These are phyloP conservation scores for Yamadazyma epiphylla DNA, from an alignment of 1,139 yeast species.

Conservation along the genomic window DNA sequence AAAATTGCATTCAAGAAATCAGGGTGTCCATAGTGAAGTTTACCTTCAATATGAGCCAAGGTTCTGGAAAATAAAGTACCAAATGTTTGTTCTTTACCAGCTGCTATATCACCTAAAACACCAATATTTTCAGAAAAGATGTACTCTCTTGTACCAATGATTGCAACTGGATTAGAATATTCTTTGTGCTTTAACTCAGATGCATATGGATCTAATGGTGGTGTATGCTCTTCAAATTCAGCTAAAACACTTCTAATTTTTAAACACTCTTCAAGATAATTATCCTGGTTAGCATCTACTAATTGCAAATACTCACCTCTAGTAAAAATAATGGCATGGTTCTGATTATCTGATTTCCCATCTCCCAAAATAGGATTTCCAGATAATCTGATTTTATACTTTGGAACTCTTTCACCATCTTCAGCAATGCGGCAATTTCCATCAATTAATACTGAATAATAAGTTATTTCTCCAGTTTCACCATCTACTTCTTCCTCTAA, in stretches of 20 bases:
- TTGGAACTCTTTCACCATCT: constrained; percentile 34
- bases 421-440: constrained; percentile 41
- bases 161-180: constrained; percentile 45
- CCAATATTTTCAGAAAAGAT: constrained; percentile 55
- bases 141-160: constrained; percentile 52
- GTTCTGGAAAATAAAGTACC: constrained; percentile 56
- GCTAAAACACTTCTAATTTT: constrained; percentile 49
- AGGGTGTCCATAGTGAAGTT: constrained; percentile 55
- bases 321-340: constrained; percentile 45
- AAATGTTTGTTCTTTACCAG: constrained; percentile 57
- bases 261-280: constrained; percentile 52
- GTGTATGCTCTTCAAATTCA: constrained; percentile 45
- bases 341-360: constrained; percentile 56
- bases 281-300: constrained; percentile 56
- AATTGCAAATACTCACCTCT: constrained; percentile 54
- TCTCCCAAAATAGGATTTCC: constrained; percentile 57
- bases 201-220: constrained; percentile 32
- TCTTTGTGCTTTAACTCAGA: constrained; percentile 18
- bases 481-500: constrained; percentile 32
- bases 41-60: constrained; percentile 52
- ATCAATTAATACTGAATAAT: constrained; percentile 37
- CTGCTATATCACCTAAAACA: constrained; percentile 53
- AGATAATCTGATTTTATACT: constrained; percentile 43
- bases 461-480: constrained; percentile 20
- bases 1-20: constrained; percentile 48